These are phyloP conservation scores for Nakazawaea populi DNA, from an alignment of 805 yeast genomes.

Conservation along the genomic window DNA sequence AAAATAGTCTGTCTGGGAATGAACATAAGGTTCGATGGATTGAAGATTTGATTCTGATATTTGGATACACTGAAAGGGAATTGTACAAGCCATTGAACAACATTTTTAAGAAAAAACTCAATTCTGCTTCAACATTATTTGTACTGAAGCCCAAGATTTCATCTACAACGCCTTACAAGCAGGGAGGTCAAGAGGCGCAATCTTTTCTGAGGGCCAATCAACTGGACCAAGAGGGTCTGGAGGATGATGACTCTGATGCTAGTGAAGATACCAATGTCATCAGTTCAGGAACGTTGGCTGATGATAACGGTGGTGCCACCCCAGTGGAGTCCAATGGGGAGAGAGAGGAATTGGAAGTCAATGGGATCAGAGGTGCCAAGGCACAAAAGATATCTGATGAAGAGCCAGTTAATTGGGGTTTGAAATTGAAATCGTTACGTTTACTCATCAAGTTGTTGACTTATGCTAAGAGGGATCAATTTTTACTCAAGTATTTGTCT, in stretches of 20 bases:
- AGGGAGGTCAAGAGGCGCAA: slow-evolving; percentile 3
- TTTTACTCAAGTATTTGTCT: slow-evolving; percentile 34
- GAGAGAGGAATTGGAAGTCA: slow-evolving; percentile 11
- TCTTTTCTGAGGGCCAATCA: background rate
- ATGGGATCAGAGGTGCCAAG: slow-evolving; percentile 12
- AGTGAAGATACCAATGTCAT: slow-evolving; percentile 19
- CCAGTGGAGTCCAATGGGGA: slow-evolving; percentile 6
- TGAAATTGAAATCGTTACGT: slow-evolving; percentile 42
- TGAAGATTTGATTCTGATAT: slow-evolving; percentile 19
- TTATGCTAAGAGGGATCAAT: slow-evolving; percentile 31
- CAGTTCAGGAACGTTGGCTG: slow-evolving; percentile 1
- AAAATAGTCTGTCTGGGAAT: background rate
- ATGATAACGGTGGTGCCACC: background rate
- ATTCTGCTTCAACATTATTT: slow-evolving; percentile 25
- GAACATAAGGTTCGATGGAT: slow-evolving; percentile 22
- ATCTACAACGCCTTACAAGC: slow-evolving; percentile 5
- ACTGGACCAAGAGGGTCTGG: background rate
- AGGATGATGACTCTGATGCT: slow-evolving; percentile 13
- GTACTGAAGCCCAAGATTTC: slow-evolving; percentile 9
- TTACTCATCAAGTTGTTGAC: slow-evolving; percentile 37
- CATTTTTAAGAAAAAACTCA: slow-evolving; percentile 21
- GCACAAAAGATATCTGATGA: slow-evolving; percentile 28
- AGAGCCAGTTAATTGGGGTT: slow-evolving; percentile 54
- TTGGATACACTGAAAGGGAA: slow-evolving; percentile 19
- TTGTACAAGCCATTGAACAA: slow-evolving; percentile 18